phyloP scores from a whole-genome alignment of 768 basidiomycete species.

The Porphyrellus cyaneotinctus region DNA sequence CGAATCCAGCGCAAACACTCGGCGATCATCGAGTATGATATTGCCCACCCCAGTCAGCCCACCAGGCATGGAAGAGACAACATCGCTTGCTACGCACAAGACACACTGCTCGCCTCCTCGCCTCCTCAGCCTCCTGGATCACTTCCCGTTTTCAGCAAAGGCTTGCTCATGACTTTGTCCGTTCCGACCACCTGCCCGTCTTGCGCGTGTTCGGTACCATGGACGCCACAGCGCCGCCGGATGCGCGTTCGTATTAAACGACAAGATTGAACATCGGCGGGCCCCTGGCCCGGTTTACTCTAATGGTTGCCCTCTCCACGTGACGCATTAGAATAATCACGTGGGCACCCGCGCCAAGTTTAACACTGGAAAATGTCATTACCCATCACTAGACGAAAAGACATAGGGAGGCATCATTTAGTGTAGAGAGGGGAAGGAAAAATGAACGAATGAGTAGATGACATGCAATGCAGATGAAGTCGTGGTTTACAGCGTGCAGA shows the following conservation, averaged over 20 bases:
- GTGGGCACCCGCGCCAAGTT: slow-evolving; percentile 4
- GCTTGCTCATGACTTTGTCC: neutral
- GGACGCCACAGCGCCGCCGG: neutral
- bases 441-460: slow-evolving; percentile 12
- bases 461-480: slow-evolving; percentile 22
- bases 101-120: slow-evolving; percentile 1
- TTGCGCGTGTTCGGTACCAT: neutral
- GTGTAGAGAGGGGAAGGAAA: slow-evolving; percentile 3
- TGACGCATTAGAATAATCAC: slow-evolving; percentile 21
- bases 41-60: neutral
- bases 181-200: neutral
- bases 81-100: slow-evolving; percentile 1
- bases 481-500: slow-evolving; percentile 26
- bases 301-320: slow-evolving; percentile 15
- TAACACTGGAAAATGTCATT: neutral
- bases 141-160: neutral
- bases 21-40: neutral
- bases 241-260: slow-evolving; percentile 1
- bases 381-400: slow-evolving; percentile 4
- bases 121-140: slow-evolving; percentile 5
- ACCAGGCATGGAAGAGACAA: slow-evolving; percentile 1
- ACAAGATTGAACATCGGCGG: slow-evolving; percentile 3
- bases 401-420: slow-evolving; percentile 3
- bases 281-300: neutral
- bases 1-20: slow-evolving; percentile 3